Conservation (phyloP, 1,284 basidiomycete genomes). For the Erythrobasidium hasegawianum region DNA sequence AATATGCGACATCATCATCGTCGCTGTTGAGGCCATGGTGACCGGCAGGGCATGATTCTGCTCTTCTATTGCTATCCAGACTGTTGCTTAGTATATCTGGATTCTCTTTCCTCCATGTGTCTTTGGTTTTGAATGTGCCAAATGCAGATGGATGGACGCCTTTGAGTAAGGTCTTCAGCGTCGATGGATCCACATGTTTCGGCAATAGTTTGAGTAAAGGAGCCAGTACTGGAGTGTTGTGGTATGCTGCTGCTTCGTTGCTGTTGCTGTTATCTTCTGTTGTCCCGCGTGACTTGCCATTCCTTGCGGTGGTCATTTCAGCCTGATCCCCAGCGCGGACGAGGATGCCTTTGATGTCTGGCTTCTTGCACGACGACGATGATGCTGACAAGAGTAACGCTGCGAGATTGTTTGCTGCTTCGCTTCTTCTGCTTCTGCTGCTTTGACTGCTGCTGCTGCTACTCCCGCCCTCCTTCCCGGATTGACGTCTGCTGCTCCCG, state of each 20-base stretch:
- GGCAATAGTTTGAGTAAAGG: constrained; percentile 28
- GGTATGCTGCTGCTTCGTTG: background rate
- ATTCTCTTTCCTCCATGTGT: constrained; percentile 30
- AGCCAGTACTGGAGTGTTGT: constrained; percentile 10
- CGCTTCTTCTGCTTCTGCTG: background rate
- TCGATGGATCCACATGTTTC: constrained; percentile 23
- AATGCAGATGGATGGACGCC: constrained; percentile 31
- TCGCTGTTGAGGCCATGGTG: background rate
- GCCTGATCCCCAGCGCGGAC: background rate
- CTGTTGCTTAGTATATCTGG: constrained; percentile 10
- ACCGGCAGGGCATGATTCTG: constrained; percentile 12
- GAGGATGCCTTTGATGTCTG: constrained; percentile 3
- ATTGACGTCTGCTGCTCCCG: background rate
- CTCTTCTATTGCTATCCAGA: background rate
- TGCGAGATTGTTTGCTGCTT: background rate
- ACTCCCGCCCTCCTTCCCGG: background rate
- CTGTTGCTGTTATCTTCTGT: background rate
- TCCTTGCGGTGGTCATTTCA: constrained; percentile 1
- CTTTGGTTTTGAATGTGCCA: constrained; percentile 28
- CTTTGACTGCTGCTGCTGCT: background rate
- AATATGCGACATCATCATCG: constrained; percentile 11
- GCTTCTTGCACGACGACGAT: background rate
- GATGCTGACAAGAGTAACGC: background rate
- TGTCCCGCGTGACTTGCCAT: background rate
- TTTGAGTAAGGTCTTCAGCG: constrained; percentile 8